Percentiles rank a stretch among this genome's conserved stretches.
phyloP scores from a whole-genome alignment of 2,329 filamentous ascomycete genomes.

The Sarocladiaceae sp. region DNA sequence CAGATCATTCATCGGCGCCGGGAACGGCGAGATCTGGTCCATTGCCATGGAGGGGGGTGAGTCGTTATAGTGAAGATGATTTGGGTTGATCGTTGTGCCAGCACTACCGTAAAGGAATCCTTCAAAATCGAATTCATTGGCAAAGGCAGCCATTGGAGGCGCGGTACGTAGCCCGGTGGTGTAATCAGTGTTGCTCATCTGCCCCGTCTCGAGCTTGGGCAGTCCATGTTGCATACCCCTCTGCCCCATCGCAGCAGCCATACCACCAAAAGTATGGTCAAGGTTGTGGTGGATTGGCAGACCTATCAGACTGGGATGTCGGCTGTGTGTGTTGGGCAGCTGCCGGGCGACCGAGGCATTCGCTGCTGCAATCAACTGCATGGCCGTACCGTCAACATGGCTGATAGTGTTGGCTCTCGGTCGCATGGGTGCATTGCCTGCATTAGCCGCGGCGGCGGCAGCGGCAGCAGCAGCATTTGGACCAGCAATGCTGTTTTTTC shows the following conservation, averaged over 20 bases:
- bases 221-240: conserved; percentile 62
- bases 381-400: conserved; percentile 72
- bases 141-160: conserved; percentile 33
- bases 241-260: conserved; percentile 62
- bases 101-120: conserved; percentile 51
- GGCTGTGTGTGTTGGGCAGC: conserved; percentile 53
- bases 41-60: conserved; percentile 62
- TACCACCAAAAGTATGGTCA: conserved; percentile 63
- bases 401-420: conserved; percentile 95
- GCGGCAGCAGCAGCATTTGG: conserved; percentile 33
- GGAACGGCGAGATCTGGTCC: conserved; percentile 52
- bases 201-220: conserved; percentile 76
- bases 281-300: conserved; percentile 49
- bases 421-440: conserved; percentile 50
- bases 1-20: conserved; percentile 49
- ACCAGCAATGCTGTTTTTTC: conserved; percentile 85
- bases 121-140: conserved; percentile 24
- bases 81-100: conserved; percentile 61
- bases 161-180: conserved; percentile 68
- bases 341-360: conserved; percentile 45
- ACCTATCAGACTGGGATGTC: conserved; percentile 69
- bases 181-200: conserved; percentile 54
- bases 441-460: conserved; percentile 40
- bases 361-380: conserved; percentile 64
- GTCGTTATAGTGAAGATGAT: conserved; percentile 76